A percentile compares a stretch with the other conserved stretches of the same genome.
phyloP scores from a whole-genome alignment of 805 yeast species.

The Wickerhamiella allomyrinae region DNA sequence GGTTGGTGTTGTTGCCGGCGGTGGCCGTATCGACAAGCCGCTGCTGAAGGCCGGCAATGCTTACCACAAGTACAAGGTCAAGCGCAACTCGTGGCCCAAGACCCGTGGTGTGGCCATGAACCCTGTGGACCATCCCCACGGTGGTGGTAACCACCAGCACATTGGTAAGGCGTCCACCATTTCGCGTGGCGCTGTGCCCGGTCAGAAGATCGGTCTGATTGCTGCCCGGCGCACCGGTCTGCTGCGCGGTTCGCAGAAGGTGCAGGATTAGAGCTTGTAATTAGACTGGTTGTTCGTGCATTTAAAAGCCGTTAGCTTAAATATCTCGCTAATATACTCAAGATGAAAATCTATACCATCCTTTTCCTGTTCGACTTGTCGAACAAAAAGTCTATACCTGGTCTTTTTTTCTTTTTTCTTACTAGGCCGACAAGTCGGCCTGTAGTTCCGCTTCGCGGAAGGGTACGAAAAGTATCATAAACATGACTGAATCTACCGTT shows the following conservation, averaged over 20 bases:
- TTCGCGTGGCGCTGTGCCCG: constrained; percentile 98
- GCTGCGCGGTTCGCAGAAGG: constrained; percentile 98
- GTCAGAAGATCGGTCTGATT: constrained; percentile 99
- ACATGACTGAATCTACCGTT: too few relatives aligned
- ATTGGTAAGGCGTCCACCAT: constrained; percentile 99
- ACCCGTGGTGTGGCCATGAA: constrained; percentile 99
- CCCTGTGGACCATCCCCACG: constrained; percentile 99
- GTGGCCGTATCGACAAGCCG: constrained; percentile 99
- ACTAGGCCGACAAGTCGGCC: too few relatives aligned
- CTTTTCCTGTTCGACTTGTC: too few relatives aligned
- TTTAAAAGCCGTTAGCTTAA: constrained; percentile 2
- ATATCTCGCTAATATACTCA: constrained; percentile 2
- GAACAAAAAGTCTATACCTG: too few relatives aligned
- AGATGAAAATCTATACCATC: too few relatives aligned
- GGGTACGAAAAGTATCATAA: too few relatives aligned
- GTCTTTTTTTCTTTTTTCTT: too few relatives aligned
- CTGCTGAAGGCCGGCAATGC: constrained; percentile 99
- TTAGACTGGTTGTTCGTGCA: too few relatives aligned
- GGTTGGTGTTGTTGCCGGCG: constrained; percentile 99
- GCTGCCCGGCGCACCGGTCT: constrained; percentile 99
- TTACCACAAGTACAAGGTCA: constrained; percentile 97
- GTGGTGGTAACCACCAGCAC: constrained; percentile 99
- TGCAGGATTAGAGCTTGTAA: constrained; percentile 44
- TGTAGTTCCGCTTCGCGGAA: too few relatives aligned
- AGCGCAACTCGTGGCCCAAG: constrained; percentile 99